Evolutionary conservation across 1,284 basidiomycete species (phyloP).

Genomic region (Ceratobasidium sp.): DNA sequence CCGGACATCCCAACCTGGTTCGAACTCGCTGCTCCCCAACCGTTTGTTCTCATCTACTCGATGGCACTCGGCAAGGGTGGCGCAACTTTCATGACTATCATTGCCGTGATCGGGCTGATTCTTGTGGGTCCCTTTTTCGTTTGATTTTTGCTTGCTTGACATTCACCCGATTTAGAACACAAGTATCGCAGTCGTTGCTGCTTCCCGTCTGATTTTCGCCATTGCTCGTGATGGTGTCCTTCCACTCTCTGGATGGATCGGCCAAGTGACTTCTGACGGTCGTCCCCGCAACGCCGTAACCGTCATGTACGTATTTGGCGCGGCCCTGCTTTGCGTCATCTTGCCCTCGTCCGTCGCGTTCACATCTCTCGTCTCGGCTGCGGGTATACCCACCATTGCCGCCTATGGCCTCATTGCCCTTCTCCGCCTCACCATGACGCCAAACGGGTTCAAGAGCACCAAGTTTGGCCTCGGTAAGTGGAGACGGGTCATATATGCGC

Average conservation of each 20-base stretch:
- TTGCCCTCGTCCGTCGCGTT: conserved; percentile 86
- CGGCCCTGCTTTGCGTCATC: conserved; percentile 77
- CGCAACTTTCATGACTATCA: conserved; percentile 81
- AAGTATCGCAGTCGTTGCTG: conserved; percentile 80
- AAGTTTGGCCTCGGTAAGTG: conserved; percentile 73
- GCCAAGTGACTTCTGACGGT: conserved; percentile 68
- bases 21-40: conserved; percentile 78
- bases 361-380: conserved; percentile 82
- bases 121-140: conserved; percentile 58
- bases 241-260: conserved; percentile 80
- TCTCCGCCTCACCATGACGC: conserved; percentile 75
- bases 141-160: neutral
- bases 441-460: conserved; percentile 72
- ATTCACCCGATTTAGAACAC: conserved; percentile 65
- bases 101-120: conserved; percentile 79
- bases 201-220: conserved; percentile 83
- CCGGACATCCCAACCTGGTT: conserved; percentile 78
- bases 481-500: conserved; percentile 70
- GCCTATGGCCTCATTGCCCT: conserved; percentile 80
- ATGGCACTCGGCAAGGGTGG: conserved; percentile 78
- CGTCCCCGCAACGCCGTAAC: conserved; percentile 84
- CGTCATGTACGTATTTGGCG: conserved; percentile 78
- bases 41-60: conserved; percentile 85
- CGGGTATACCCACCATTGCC: conserved; percentile 80
- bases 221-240: conserved; percentile 88